phyloP scores from a whole-genome alignment of 371 early-diverging fungal genomes.

The Apophysomyces trapeziformis region DNA sequence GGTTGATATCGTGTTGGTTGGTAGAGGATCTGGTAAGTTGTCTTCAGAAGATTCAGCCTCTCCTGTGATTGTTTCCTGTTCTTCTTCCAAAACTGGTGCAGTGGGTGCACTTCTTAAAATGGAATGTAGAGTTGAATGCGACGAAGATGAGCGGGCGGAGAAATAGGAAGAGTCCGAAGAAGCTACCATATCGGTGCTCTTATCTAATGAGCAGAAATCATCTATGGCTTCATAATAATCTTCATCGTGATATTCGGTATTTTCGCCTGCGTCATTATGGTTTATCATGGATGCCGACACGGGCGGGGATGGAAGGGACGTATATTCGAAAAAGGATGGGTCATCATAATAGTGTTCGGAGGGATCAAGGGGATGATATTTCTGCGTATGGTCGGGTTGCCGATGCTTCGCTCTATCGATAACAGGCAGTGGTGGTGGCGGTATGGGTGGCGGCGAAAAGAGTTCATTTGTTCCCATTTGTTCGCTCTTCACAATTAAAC shows the following conservation, averaged over 20 bases:
- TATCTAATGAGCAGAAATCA: not conserved
- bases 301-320: conserved; percentile 7
- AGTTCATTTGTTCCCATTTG: conserved; percentile 1
- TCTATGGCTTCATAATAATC: conserved; percentile 4
- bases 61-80: not conserved
- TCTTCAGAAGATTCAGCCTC: not conserved
- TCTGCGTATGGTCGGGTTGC: not conserved
- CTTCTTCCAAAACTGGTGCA: not conserved
- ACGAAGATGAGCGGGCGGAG: conserved; percentile 15
- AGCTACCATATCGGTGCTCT: not conserved
- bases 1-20: not conserved
- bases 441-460: not conserved
- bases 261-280: not conserved
- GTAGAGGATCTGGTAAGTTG: not conserved
- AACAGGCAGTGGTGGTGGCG: not conserved
- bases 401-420: not conserved
- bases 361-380: not conserved
- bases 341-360: conserved; percentile 4
- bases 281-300: conserved; percentile 3
- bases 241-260: not conserved
- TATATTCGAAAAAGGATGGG: conserved; percentile 1
- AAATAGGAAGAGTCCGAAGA: conserved; percentile 17
- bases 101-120: not conserved
- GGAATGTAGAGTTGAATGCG: conserved; percentile 15
- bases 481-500: not conserved